phyloP scores from a whole-genome alignment of 2,329 filamentous ascomycete genomes.

The Cordyceps pruinosa region DNA sequence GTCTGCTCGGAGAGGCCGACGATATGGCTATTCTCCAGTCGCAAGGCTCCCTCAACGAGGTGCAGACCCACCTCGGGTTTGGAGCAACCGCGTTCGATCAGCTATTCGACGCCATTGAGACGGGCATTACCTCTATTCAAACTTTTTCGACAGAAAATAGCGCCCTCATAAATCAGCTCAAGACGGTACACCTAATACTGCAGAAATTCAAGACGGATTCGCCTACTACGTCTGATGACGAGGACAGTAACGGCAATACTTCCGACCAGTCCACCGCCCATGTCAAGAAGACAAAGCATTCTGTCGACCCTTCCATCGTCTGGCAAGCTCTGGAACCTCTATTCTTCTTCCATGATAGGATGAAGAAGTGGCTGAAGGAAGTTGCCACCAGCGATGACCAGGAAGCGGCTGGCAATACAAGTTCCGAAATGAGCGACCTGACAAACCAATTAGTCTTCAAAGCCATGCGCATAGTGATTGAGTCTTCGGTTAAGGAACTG shows the following conservation, averaged over 20 bases:
- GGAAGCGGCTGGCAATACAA: slow-evolving; percentile 15
- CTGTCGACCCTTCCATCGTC: slow-evolving; percentile 41
- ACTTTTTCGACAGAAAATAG: slow-evolving; percentile 19
- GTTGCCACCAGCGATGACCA: slow-evolving; percentile 45
- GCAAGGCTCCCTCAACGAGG: slow-evolving; percentile 58
- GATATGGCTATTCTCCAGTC: slow-evolving; percentile 44
- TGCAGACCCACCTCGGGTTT: slow-evolving; percentile 70
- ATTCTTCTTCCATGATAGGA: slow-evolving; percentile 50
- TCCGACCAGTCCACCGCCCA: slow-evolving; percentile 8
- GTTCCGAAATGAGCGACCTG: slow-evolving; percentile 47
- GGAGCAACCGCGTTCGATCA: slow-evolving; percentile 31
- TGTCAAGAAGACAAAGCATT: not conserved
- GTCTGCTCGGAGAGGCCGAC: slow-evolving; percentile 55
- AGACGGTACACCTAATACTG: slow-evolving; percentile 21
- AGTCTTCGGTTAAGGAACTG: slow-evolving; percentile 77
- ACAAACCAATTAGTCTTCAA: slow-evolving; percentile 88
- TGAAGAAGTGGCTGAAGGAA: slow-evolving; percentile 52
- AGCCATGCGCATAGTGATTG: slow-evolving; percentile 77
- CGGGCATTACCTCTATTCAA: slow-evolving; percentile 20
- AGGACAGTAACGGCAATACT: slow-evolving; percentile 19
- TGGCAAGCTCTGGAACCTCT: slow-evolving; percentile 78
- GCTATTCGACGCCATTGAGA: slow-evolving; percentile 21
- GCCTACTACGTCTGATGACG: slow-evolving; percentile 12
- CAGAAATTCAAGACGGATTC: slow-evolving; percentile 19
- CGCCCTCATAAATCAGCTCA: slow-evolving; percentile 21